Conservation (phyloP, 768 basidiomycete species). For the Trametes punicea region DNA sequence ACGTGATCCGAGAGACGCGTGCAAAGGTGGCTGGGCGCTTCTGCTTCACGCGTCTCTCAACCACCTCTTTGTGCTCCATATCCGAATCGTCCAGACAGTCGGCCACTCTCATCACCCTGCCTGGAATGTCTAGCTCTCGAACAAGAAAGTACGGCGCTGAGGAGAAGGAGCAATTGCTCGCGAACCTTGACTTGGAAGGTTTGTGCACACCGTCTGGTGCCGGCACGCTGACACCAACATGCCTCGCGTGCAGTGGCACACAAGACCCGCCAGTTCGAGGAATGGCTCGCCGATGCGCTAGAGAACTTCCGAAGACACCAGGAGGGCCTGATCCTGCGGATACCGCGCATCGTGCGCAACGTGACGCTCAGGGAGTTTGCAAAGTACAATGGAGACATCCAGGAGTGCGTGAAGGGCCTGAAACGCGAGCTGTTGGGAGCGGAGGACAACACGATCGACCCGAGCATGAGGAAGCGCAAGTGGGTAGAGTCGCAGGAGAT, state of each 20-base stretch:
- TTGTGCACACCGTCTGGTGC: constrained; percentile 10
- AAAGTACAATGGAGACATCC: constrained; percentile 74
- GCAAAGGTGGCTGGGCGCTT: constrained; percentile 8
- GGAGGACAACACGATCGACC: constrained; percentile 55
- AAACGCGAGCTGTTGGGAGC: constrained; percentile 59
- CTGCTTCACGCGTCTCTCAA: constrained; percentile 6
- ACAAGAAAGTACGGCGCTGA: constrained; percentile 50
- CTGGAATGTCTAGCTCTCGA: constrained; percentile 11
- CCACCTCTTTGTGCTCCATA: not conserved
- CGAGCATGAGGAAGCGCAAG: constrained; percentile 70
- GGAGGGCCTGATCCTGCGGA: constrained; percentile 68
- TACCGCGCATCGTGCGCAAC: constrained; percentile 68
- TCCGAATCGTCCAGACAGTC: not conserved
- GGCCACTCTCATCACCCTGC: not conserved
- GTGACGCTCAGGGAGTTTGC: constrained; percentile 78
- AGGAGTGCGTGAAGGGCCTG: constrained; percentile 63
- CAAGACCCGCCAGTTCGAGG: constrained; percentile 67
- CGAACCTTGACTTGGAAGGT: constrained; percentile 83
- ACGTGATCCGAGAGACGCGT: constrained; percentile 8
- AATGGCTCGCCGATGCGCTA: constrained; percentile 70
- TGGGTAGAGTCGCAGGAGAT: constrained; percentile 67
- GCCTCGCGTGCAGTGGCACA: constrained; percentile 54
- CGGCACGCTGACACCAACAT: constrained; percentile 2
- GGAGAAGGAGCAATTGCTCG: constrained; percentile 72
- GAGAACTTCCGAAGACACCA: constrained; percentile 74